Percentiles rank a stretch among this genome's conserved stretches.
These are phyloP conservation scores for Rhodotorula mucilaginosa DNA, from an alignment of 1,284 basidiomycete genomes.

Conservation along the genomic window DNA sequence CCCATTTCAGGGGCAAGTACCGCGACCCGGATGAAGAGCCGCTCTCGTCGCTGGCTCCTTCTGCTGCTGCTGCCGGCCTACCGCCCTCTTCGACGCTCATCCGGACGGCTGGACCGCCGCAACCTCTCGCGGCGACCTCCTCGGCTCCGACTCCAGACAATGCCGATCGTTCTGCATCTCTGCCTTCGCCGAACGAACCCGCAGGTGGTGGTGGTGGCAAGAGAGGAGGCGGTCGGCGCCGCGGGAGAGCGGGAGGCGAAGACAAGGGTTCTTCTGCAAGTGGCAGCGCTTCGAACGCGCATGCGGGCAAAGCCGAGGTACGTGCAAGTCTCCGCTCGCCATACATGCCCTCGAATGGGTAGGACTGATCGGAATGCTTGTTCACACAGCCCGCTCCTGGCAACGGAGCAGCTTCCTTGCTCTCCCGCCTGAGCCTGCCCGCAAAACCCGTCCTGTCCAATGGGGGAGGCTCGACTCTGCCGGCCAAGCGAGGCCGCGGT, in stretches of 20 bases:
- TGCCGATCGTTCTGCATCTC: neutral
- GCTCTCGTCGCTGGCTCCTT: neutral
- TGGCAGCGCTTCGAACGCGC: neutral
- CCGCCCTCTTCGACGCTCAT: neutral
- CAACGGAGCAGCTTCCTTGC: neutral
- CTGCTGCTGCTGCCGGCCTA: too few relatives aligned
- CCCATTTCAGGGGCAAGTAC: neutral
- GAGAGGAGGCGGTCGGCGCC: neutral
- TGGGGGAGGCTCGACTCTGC: too few relatives aligned
- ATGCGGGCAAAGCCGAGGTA: too few relatives aligned
- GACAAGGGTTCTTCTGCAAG: neutral
- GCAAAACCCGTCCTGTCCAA: neutral
- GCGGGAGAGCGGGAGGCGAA: neutral
- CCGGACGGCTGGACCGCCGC: constrained; percentile 7
- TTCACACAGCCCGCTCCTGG: neutral
- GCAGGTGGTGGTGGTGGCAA: neutral
- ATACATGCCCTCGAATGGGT: too few relatives aligned
- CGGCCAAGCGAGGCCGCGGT: constrained; percentile 7
- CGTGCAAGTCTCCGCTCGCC: too few relatives aligned
- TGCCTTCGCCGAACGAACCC: neutral
- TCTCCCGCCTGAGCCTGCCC: constrained; percentile 4
- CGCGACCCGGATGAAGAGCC: constrained; percentile 6
- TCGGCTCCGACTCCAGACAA: neutral
- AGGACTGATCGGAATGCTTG: neutral
- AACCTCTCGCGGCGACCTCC: neutral